Base-by-base conservation (phyloP, 83 land plant genomes). In the Thuja plicata region DNA sequence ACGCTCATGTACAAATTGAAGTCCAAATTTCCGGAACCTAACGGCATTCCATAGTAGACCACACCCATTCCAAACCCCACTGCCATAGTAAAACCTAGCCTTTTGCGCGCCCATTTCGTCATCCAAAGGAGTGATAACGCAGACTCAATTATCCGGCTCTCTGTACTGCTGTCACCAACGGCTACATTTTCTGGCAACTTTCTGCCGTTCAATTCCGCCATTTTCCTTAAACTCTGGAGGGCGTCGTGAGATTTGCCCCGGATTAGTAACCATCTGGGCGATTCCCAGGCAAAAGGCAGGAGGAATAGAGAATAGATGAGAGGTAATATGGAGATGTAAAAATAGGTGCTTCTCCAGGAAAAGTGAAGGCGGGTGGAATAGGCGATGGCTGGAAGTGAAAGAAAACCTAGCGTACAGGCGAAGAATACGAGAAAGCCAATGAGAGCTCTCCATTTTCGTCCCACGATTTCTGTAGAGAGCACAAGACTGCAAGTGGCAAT, bases 41-140 rank as follows among this genome's bases (percentile, higher is more conserved):
- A 87, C 2, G 92, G 91, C 90, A 93, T 92, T 37, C 95, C 96
- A 77, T 88, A 93, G 89, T 94, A 94, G 2, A 92, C 88, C 50
- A 93, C 0, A 1, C 92, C 93, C 24, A 93, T 70, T 19, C 94
- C 96, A 48, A 92, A 92, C 0, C 87, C 88, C 1, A 84, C 83
- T 21, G 55, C 78, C 93, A 91, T 90, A 3, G 85, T 70, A 10
- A 54, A 79, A 30, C 38, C 1, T 48, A 94, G 32, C 87, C 94
- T 86, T 52, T 60, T 87, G 4, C 82, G 74, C 1, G 92, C 89
- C 94, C 94, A 93, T 62, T 84, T 86, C 66, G 70, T 91, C 62
- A 48, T 76, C 27, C 87, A 37, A 76, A 94, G 35, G 34, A 74
- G 73, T 85, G 85, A 89, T 24, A 92, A 13, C 8, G 90, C 77